phyloP scores from a whole-genome alignment of 768 basidiomycete genomes.

The Mycena haematopus region DNA sequence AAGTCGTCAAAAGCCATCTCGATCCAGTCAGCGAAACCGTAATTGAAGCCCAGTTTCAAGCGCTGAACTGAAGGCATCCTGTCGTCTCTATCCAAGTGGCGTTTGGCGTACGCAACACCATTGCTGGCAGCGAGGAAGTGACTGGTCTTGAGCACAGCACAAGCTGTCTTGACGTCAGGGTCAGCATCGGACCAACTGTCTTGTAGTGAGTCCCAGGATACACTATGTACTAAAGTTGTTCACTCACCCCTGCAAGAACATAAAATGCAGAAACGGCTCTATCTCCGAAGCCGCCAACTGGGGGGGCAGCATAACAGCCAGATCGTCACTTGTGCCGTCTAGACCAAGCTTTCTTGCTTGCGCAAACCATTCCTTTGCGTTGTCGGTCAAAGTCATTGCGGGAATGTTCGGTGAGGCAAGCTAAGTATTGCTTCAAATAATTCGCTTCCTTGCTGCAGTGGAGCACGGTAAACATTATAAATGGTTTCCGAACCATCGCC shows the following conservation, averaged over 20 bases:
- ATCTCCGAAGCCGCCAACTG: not conserved
- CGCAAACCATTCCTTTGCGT: not conserved
- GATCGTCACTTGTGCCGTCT: not conserved
- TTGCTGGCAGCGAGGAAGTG: not conserved
- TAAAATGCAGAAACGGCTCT: slow-evolving; percentile 8
- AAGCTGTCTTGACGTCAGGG: not conserved
- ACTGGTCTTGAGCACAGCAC: slow-evolving; percentile 12
- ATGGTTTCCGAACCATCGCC: not conserved
- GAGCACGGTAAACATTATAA: slow-evolving; percentile 11
- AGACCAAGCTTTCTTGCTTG: not conserved
- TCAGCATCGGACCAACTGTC: not conserved
- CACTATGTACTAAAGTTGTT: not conserved
- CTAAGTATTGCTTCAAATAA: not conserved
- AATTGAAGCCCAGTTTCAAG: slow-evolving; percentile 1
- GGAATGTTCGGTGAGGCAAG: not conserved
- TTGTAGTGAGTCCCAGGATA: not conserved
- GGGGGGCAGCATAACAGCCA: not conserved
- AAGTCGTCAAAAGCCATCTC: slow-evolving; percentile 10
- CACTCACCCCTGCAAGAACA: slow-evolving; percentile 7
- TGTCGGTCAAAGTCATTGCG: not conserved
- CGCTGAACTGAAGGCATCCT: not conserved
- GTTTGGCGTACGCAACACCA: not conserved
- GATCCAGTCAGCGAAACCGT: slow-evolving; percentile 3
- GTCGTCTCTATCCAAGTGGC: not conserved
- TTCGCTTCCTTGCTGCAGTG: not conserved